Conservation (phyloP, 2,329 filamentous ascomycete species). For the Penicillium aurantiogriseum region DNA sequence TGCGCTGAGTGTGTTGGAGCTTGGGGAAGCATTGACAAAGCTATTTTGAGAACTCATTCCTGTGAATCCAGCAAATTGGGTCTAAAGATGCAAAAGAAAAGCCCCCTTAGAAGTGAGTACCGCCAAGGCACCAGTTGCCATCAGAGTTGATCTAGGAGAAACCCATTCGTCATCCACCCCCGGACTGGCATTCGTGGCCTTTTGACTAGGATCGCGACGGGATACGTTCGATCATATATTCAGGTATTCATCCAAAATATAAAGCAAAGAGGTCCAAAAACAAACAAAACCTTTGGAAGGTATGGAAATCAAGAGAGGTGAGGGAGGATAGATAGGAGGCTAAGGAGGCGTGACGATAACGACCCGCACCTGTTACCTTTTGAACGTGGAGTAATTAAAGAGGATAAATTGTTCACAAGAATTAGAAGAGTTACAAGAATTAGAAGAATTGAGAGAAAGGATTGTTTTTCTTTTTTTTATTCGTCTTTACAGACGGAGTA, state of each 20-base stretch:
- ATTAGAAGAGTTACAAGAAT: background rate
- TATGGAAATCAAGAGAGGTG: background rate
- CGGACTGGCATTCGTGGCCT: slow-evolving; percentile 27
- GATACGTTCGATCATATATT: slow-evolving; percentile 5
- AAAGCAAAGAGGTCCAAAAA: background rate
- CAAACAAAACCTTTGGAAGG: background rate
- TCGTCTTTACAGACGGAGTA: background rate
- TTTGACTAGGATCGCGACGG: slow-evolving; percentile 5
- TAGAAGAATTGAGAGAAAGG: background rate
- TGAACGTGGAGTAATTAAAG: background rate
- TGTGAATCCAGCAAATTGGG: slow-evolving; percentile 19
- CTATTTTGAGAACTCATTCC: slow-evolving; percentile 46
- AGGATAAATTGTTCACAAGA: background rate
- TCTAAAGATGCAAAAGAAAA: slow-evolving; percentile 22
- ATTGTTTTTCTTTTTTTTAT: background rate
- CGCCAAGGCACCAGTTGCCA: slow-evolving; percentile 37
- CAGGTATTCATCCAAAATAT: slow-evolving; percentile 9
- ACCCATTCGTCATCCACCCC: slow-evolving; percentile 39
- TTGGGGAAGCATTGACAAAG: slow-evolving; percentile 36
- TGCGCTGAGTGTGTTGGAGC: slow-evolving; percentile 34
- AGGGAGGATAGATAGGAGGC: slow-evolving; percentile 17
- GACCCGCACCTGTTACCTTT: slow-evolving; percentile 17
- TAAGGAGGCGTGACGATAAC: slow-evolving; percentile 22
- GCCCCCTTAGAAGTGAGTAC: slow-evolving; percentile 26
- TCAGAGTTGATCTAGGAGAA: slow-evolving; percentile 35